These are phyloP conservation scores for Trichoderma sp. DNA, from an alignment of 2,329 filamentous ascomycete species.

Conservation along the genomic window DNA sequence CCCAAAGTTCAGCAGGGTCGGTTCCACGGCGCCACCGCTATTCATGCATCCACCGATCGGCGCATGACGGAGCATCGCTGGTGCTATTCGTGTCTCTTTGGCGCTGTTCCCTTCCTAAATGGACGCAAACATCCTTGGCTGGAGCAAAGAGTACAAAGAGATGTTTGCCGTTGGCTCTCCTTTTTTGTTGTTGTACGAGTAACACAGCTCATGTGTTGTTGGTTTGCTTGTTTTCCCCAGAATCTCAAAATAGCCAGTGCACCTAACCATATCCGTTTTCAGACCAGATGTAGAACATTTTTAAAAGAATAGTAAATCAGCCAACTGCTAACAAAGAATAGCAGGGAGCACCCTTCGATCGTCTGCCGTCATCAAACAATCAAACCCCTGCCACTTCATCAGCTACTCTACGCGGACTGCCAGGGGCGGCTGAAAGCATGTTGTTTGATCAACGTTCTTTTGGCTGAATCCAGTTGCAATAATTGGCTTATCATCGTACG, in stretches of 20 bases:
- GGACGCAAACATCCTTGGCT: background rate
- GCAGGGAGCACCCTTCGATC: background rate
- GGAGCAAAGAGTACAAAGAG: background rate
- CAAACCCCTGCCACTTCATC: background rate
- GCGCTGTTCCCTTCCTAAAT: background rate
- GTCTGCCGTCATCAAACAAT: background rate
- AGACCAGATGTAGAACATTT: background rate
- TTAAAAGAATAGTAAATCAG: background rate
- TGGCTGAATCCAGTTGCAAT: background rate
- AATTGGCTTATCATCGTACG: background rate
- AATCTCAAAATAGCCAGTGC: background rate
- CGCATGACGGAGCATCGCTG: background rate
- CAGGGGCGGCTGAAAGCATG: conserved; percentile 10
- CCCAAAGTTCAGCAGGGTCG: background rate
- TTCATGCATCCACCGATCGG: background rate
- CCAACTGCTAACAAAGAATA: background rate
- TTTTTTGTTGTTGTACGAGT: background rate
- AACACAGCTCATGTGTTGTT: background rate
- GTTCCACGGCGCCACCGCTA: background rate
- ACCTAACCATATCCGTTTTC: background rate
- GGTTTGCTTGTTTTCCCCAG: background rate
- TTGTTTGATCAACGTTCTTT: conserved; percentile 7
- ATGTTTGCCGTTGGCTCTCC: background rate
- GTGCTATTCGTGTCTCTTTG: background rate
- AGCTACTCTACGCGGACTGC: background rate